Evolutionary conservation across 371 early-diverging fungal genomes (phyloP), one percentile per base, ranked within the genome.

Genomic region (Zopfochytrium polystomum): DNA sequence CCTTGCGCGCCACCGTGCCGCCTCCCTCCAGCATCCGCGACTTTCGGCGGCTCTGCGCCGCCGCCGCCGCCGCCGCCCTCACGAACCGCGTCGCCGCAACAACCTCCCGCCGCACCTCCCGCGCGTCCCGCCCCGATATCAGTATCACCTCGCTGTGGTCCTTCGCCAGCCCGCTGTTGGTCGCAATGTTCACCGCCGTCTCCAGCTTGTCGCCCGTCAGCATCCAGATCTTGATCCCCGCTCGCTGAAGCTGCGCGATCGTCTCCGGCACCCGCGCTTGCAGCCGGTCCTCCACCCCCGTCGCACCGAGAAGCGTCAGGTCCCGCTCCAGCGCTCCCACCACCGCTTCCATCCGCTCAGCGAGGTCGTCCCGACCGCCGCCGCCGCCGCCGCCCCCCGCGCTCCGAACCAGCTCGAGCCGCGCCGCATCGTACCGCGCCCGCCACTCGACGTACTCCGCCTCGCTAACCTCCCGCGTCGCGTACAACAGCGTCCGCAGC

Each of bases 121-220:
- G 13, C 42, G n/a, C 13, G n/a, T 42, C 42, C n/a, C 13, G 42
- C 11, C 42, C 42, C 42, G 11, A 11, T 13, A 49, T 94, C 91
- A 34, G 93, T 92, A 78, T 94, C 93, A 79, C 89, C 90, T 66
- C 92, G 83, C 78, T 96, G 92, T 48, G 96, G 93, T 2, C 93
- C 93, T 60, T 94, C 66, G 95, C 72, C 32, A 96, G 67, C 29
- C 86, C 86, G 44, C 88, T 87, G 0, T 91, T 89, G 70, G 90
- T 90, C 0, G 91, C 96, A 70, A 97, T 92, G 70, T 92, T 92
- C 71, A 95, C 91, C 13, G 99, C 99, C 0, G 99, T 99, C 72
- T 99, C 99, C 63, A 92, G 70, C 77, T 99, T 99, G 78, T 99
- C 99, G 47, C 99, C 99, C 13, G 99, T 99, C 57, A 99, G 71